Evolutionary conservation across 2,329 filamentous ascomycete species (phyloP).

Genomic region (Bipolaris oryzae): DNA sequence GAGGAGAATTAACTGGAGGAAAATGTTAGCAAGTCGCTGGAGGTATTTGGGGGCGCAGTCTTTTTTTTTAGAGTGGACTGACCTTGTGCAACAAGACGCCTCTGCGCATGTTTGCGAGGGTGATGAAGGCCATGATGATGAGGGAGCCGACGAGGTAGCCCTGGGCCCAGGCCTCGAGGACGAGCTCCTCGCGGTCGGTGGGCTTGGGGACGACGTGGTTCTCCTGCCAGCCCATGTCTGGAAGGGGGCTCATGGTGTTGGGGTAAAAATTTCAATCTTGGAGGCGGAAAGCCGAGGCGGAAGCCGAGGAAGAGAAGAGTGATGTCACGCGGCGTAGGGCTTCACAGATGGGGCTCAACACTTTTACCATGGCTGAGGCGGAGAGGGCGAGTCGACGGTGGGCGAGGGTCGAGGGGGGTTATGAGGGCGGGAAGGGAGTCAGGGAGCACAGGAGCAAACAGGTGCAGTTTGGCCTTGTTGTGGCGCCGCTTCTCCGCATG

Average conservation of each 20-base stretch:
- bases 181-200: conserved; percentile 39
- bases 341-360: conserved; percentile 18
- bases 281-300: conserved; percentile 11
- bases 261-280: conserved; percentile 22
- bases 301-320: conserved; percentile 27
- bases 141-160: conserved; percentile 51
- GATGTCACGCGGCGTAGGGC: conserved; percentile 29
- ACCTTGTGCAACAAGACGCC: conserved; percentile 56
- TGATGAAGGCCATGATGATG: conserved; percentile 56
- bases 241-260: conserved; percentile 28
- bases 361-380: conserved; percentile 28
- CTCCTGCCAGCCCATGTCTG: conserved; percentile 17
- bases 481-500: conserved; percentile 35
- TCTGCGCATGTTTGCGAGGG: conserved; percentile 57
- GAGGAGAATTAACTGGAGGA: conserved; percentile 53
- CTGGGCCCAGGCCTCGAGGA: conserved; percentile 51
- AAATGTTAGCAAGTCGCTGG: conserved; percentile 19
- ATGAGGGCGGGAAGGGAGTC: conserved; percentile 3
- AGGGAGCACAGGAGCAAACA: conserved; percentile 12
- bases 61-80: conserved; percentile 2
- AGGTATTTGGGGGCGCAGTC: too few species aligned
- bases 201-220: conserved; percentile 38
- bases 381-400: conserved; percentile 6
- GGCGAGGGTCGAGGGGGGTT: conserved; percentile 3
- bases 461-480: conserved; percentile 11